Conservation (phyloP, 306 rosid species). For the Gastrolobium villosum region DNA sequence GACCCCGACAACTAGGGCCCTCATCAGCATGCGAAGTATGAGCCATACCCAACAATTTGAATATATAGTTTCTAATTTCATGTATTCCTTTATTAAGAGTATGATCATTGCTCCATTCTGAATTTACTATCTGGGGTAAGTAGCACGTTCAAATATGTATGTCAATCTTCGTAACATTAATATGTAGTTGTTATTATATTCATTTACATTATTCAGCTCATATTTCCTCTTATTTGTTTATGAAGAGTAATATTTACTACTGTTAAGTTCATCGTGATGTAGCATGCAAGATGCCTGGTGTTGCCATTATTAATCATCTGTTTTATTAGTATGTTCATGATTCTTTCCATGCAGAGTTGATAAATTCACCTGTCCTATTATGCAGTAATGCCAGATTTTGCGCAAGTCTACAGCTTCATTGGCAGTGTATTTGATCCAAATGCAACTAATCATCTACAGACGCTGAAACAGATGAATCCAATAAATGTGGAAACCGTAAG, state of each 20-base stretch:
- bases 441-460: slow-evolving; percentile 66
- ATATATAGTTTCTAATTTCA: not conserved
- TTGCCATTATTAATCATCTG: not conserved
- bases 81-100: not conserved
- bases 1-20: too few species aligned
- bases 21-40: too few species aligned
- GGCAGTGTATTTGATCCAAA: slow-evolving; percentile 41
- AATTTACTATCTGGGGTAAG: slow-evolving; percentile 1
- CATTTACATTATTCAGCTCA: slow-evolving; percentile 8
- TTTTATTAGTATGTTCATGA: not conserved
- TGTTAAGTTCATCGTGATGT: slow-evolving; percentile 14
- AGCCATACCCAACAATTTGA: too few species aligned
- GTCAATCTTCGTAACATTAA: not conserved
- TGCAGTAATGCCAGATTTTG: slow-evolving; percentile 77
- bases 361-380: slow-evolving; percentile 28
- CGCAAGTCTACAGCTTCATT: slow-evolving; percentile 50
- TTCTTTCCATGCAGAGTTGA: slow-evolving; percentile 2
- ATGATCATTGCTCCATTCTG: not conserved
- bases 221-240: not conserved
- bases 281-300: slow-evolving; percentile 1
- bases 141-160: not conserved
- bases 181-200: not conserved
- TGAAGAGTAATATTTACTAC: not conserved
- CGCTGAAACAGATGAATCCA: slow-evolving; percentile 71
- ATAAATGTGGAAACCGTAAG: slow-evolving; percentile 77